Evolutionary conservation across 805 yeast genomes (phyloP).

Genomic region (baker's yeast (Saccharomyces cerevisiae)): DNA sequence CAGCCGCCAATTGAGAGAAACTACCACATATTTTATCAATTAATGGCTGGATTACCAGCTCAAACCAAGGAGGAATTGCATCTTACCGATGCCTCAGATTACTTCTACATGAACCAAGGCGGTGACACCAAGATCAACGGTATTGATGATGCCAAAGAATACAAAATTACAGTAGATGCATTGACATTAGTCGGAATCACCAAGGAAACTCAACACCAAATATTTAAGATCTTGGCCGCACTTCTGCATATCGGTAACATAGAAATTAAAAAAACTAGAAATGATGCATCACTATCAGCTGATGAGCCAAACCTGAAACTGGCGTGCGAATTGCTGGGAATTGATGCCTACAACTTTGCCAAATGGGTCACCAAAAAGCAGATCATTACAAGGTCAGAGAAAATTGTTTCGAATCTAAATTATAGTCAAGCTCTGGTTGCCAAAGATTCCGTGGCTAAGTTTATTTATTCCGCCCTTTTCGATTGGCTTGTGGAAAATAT

Average conservation of each 20-base stretch:
- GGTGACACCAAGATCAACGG: constrained; percentile 62
- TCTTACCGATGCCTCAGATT: constrained; percentile 59
- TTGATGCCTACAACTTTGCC: constrained; percentile 64
- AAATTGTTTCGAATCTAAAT: constrained; percentile 74
- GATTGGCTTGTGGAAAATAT: constrained; percentile 91
- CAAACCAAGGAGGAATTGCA: constrained; percentile 49
- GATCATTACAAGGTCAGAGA: constrained; percentile 85
- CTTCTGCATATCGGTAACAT: constrained; percentile 89
- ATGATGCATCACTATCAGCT: constrained; percentile 68
- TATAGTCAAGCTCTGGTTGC: constrained; percentile 83
- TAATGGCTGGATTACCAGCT: constrained; percentile 59
- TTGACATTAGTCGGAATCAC: constrained; percentile 69
- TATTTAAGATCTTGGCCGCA: constrained; percentile 79
- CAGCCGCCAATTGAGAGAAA: constrained; percentile 89
- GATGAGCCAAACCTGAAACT: constrained; percentile 80
- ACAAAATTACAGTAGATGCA: constrained; percentile 66
- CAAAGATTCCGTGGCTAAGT: constrained; percentile 94
- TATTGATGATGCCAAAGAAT: constrained; percentile 78
- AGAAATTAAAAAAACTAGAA: constrained; percentile 74
- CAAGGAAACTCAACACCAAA: constrained; percentile 47
- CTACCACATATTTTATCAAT: constrained; percentile 89
- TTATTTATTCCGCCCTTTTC: constrained; percentile 81
- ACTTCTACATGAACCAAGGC: constrained; percentile 82
- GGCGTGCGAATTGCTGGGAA: constrained; percentile 78
- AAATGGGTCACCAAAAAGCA: constrained; percentile 93